These are phyloP conservation scores for Pleurotus cornucopiae DNA, from an alignment of 768 basidiomycete species.

Conservation along the genomic window DNA sequence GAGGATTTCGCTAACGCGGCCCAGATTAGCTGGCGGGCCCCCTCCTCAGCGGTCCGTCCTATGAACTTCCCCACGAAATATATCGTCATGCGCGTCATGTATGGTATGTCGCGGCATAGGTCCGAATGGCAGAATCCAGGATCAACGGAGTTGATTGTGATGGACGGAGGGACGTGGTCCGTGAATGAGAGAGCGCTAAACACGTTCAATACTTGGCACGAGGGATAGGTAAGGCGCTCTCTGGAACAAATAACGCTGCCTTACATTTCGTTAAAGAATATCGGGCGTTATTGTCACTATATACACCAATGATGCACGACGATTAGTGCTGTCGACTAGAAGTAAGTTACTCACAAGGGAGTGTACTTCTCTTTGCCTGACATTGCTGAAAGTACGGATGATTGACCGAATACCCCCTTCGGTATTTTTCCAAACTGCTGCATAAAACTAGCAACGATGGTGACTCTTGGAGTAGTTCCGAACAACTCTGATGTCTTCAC, in stretches of 20 bases:
- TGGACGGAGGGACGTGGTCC: slow-evolving; percentile 21
- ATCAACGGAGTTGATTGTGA: slow-evolving; percentile 33
- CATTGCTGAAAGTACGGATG: slow-evolving; percentile 26
- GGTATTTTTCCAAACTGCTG: slow-evolving; percentile 28
- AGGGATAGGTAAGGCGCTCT: neutral
- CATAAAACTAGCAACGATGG: slow-evolving; percentile 40
- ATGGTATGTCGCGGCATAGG: slow-evolving; percentile 23
- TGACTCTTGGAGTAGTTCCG: slow-evolving; percentile 28
- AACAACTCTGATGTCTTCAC: slow-evolving; percentile 25
- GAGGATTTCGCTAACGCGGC: slow-evolving; percentile 22
- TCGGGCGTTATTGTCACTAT: slow-evolving; percentile 14
- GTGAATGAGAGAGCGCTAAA: slow-evolving; percentile 33
- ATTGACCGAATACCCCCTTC: slow-evolving; percentile 17
- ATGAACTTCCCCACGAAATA: slow-evolving; percentile 24
- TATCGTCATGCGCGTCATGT: slow-evolving; percentile 12
- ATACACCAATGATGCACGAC: no score
- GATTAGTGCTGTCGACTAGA: neutral
- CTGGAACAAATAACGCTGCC: slow-evolving; percentile 2
- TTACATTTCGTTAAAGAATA: slow-evolving; percentile 33
- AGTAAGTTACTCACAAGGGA: slow-evolving; percentile 5
- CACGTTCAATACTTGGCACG: slow-evolving; percentile 31
- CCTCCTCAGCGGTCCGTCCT: slow-evolving; percentile 31
- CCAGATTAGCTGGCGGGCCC: slow-evolving; percentile 29
- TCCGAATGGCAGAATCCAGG: slow-evolving; percentile 40
- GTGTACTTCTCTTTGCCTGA: slow-evolving; percentile 26